Percentiles rank a stretch among this genome's conserved stretches.
Evolutionary conservation across 345 rosid species (phyloP).

Genomic region (Erysimum cheiranthoides): DNA sequence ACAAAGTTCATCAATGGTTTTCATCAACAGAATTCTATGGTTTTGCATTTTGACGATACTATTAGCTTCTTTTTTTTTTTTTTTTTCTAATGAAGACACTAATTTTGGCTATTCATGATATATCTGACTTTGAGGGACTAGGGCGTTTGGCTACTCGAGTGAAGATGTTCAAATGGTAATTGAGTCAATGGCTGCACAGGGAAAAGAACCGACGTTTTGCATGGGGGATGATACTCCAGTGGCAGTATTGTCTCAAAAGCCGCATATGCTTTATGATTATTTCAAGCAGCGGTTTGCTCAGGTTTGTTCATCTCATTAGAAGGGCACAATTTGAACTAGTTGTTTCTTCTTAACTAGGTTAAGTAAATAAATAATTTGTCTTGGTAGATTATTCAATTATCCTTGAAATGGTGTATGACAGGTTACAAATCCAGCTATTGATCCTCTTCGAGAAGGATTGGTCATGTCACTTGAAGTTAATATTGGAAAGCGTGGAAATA

Average conservation of each 20-base stretch:
- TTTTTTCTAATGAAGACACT: constrained; percentile 7
- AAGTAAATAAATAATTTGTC: neutral
- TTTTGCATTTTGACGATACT: constrained; percentile 12
- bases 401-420: constrained; percentile 42
- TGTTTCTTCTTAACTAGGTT: constrained; percentile 6
- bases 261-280: constrained; percentile 96
- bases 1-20: constrained; percentile 26
- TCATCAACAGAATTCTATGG: constrained; percentile 12
- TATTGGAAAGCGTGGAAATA: constrained; percentile 94
- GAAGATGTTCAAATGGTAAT: constrained; percentile 99
- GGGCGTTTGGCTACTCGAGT: constrained; percentile 99
- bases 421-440: constrained; percentile 99
- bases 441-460: constrained; percentile 96
- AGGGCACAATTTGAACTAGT: neutral
- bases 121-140: constrained; percentile 44
- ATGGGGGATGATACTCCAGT: constrained; percentile 97
- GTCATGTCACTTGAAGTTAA: constrained; percentile 98
- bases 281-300: constrained; percentile 99
- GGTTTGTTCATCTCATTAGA: constrained; percentile 54
- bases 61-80: neutral
- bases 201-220: constrained; percentile 99
- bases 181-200: constrained; percentile 96
- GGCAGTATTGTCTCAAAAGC: constrained; percentile 89
- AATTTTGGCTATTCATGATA: constrained; percentile 27
- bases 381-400: constrained; percentile 20